Base-by-base conservation (phyloP, 345 rosid species). In the Salix brachista region DNA sequence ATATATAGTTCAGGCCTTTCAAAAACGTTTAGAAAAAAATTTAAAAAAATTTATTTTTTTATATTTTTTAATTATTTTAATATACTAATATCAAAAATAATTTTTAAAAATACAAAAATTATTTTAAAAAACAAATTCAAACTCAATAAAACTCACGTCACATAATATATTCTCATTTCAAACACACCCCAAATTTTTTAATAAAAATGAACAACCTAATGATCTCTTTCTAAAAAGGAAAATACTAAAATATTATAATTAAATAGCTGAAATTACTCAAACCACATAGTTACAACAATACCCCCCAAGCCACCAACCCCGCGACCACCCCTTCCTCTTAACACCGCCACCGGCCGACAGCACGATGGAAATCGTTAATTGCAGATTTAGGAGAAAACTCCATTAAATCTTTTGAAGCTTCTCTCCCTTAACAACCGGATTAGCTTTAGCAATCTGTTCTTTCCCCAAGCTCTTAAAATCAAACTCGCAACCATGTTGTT, bases 401-500 rank as follows among this genome's bases (percentile, higher is more conserved):
- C 25, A 4, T 91, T 82, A 93, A 60, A 93, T 90, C 86, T 89
- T 94, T 11, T 83, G 83, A 2, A 94, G 91, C 84, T 94, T 94
- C 67, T 86, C 87, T 0, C 87, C 93, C 77, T 88, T 89, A 0
- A 94, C 82, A 8, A 94, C 77, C 2, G 97, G 98, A 77, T 94
- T 92, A 3, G 94, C 97, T 71, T 81, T 88, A 4, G 92, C 94
- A 73, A 94, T 94, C 88, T 88, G 89, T 41, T 87, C 88, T 54
- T 90, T 87, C 21, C 97, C 97, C 78, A 86, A 62, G 36, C 77
- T 56, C 83, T 90, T 94, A 85, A 89, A 94, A 83, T 94, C 97
- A n/a, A 91, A 92, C 10, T 83, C 44, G 37, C 99, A 94, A 0
- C 36, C 84, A 70, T 94, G 99, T 56, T 82, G 87, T 83, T 94